Evolutionary conservation across 371 early-diverging fungal genomes (phyloP).

Genomic region (Zancudomyces culisetae): DNA sequence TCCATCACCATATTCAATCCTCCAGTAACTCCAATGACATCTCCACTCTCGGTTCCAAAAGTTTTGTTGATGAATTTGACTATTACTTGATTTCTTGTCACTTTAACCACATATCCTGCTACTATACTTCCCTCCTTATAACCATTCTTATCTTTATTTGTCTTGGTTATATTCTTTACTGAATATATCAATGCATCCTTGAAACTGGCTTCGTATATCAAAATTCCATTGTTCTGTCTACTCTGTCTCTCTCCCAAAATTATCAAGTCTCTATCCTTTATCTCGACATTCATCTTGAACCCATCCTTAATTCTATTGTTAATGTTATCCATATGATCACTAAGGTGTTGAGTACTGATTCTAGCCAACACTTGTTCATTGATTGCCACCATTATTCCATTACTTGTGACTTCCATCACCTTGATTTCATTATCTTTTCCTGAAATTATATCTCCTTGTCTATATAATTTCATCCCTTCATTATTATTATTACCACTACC

Average conservation of each 20-base stretch:
- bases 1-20: conserved; percentile 35
- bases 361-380: conserved; percentile 26
- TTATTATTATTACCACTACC: background rate
- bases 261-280: conserved; percentile 35
- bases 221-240: conserved; percentile 7
- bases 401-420: background rate
- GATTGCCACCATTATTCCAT: background rate
- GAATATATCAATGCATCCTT: conserved; percentile 38
- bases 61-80: too few relatives aligned
- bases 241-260: conserved; percentile 22
- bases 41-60: too few relatives aligned
- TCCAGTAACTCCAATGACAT: conserved; percentile 28
- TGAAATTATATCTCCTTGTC: background rate
- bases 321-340: conserved; percentile 34
- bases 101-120: conserved; percentile 35
- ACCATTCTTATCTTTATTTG: conserved; percentile 8
- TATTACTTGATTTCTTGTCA: conserved; percentile 34
- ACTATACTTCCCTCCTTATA: conserved; percentile 29
- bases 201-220: too few relatives aligned
- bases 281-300: conserved; percentile 23
- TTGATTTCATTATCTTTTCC: background rate
- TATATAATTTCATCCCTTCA: too few relatives aligned
- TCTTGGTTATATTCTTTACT: conserved; percentile 15
- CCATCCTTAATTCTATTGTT: conserved; percentile 23
- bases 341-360: conserved; percentile 34